Evolutionary conservation across 75 land plant genomes (phyloP), one percentile per base, ranked within the genome.

Genomic region (Cupressus sempervirens): DNA sequence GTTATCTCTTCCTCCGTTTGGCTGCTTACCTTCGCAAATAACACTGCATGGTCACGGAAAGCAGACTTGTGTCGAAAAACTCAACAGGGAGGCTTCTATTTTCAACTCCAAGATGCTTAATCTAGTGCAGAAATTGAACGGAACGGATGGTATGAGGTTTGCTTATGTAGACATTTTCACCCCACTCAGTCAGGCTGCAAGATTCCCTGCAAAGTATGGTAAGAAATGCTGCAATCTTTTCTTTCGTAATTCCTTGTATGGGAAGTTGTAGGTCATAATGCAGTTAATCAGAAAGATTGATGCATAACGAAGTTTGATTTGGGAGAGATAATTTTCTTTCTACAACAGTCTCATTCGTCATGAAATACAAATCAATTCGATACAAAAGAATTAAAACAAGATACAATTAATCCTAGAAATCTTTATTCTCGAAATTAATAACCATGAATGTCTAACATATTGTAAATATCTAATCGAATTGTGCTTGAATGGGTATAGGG

Each of bases 1-100:
- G 68, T 90, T 95, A 56, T 90, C 97, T 58, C 88, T 97, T 18
- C 95, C 99, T 30, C 98, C 99, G 4, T n/a, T 93, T 14, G 99
- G 99, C 11, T 97, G 99, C 85, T 67, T 97, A 36, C 99, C 99
- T 20, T 89, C 90, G 26, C 82, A 90, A 30, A 92, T 89, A n/a
- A 93, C 95, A 13, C 77, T 93, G 9, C 90, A 91, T 72, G 93
- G 96, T 1, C 45, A 9, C 3, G 88, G 89, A 9, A 72, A 85
- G 48, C 74, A 75, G 32, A 88, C 84, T 1, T 97, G 99, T 75
- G 90, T 97, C 7, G 35, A 86, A 3, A 79, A 84, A 0, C 84
- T 94, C 77, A 97, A 97, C 79, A 86, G 77, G 12, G 92, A 90
- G 48, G 95, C 98, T 0, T 54, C 83, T 29, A n/a, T n/a, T 15